A percentile compares a stretch with the other conserved stretches of the same genome.
phyloP scores from a whole-genome alignment of 139 green algal species.

The Raphidocelis subcapitata region DNA sequence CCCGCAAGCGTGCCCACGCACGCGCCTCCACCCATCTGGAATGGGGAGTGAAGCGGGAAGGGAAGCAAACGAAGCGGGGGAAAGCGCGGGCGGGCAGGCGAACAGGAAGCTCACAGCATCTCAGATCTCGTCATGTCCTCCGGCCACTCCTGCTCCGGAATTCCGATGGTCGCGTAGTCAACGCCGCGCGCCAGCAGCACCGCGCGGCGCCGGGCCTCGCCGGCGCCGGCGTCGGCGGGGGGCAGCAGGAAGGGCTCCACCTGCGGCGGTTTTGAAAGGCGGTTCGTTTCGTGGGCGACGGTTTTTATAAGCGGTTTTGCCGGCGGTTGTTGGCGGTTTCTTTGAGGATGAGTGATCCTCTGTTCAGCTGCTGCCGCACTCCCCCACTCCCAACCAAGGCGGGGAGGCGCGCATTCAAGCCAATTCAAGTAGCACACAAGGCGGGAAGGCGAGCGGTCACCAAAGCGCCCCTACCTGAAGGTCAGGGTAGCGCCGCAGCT shows the following conservation, averaged over 20 bases:
- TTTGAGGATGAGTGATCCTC: no score
- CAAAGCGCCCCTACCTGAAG: constrained; percentile 28
- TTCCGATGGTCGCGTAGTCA: constrained; percentile 26
- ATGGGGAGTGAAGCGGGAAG: not conserved
- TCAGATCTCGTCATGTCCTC: constrained; percentile 12
- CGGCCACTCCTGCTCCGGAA: constrained; percentile 27
- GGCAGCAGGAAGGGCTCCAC: constrained; percentile 58
- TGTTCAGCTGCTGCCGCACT: no score
- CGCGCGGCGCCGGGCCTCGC: constrained; percentile 16
- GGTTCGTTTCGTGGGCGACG: no score
- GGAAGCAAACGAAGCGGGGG: not conserved
- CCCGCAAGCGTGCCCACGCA: no score
- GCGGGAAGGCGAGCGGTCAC: not conserved
- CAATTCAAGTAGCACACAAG: not conserved
- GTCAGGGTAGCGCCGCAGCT: constrained; percentile 35
- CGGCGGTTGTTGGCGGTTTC: no score
- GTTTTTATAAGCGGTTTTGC: no score
- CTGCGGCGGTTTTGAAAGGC: constrained; percentile 15
- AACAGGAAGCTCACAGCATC: constrained; percentile 12
- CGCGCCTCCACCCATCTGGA: not conserved
- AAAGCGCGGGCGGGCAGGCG: not conserved
- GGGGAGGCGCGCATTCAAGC: not conserved
- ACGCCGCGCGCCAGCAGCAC: constrained; percentile 41
- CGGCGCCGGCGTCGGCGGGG: constrained; percentile 23
- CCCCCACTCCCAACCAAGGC: not conserved